These are phyloP conservation scores for Pinus taeda DNA, from an alignment of 75 land plant species.

Conservation along the genomic window DNA sequence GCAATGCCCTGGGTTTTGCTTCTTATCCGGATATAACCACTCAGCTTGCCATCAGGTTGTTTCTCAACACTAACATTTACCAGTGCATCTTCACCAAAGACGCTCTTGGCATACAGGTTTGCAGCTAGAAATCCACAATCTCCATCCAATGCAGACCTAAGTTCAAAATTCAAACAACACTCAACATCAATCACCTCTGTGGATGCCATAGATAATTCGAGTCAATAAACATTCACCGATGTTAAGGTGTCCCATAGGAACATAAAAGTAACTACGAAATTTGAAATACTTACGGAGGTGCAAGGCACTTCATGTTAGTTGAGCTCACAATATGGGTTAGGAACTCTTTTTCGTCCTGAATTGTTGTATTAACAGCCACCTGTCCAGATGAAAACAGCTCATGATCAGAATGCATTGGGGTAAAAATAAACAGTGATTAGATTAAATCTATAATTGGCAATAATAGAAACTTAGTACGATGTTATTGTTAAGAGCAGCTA, in stretches of 20 bases:
- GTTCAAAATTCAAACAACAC: constrained; percentile 8
- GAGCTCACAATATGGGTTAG: constrained; percentile 82
- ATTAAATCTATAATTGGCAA: background rate
- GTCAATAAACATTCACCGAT: background rate
- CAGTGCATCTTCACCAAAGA: constrained; percentile 93
- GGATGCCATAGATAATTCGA: background rate
- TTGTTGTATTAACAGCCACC: constrained; percentile 85
- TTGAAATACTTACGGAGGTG: constrained; percentile 67
- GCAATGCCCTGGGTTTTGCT: constrained; percentile 97
- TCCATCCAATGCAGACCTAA: constrained; percentile 86
- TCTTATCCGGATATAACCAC: constrained; percentile 88
- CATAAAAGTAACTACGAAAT: background rate
- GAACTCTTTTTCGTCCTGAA: constrained; percentile 85
- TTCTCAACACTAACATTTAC: constrained; percentile 90
- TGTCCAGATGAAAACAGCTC: constrained; percentile 8
- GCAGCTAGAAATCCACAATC: constrained; percentile 96
- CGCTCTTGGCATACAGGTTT: constrained; percentile 91
- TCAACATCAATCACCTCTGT: background rate
- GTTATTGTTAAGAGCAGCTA: background rate
- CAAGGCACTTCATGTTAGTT: constrained; percentile 95
- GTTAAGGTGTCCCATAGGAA: background rate
- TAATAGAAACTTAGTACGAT: background rate
- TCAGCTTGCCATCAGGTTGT: constrained; percentile 78
- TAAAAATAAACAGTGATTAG: background rate
- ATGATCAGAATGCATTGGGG: background rate